Conservation (phyloP, 208 protist genomes). For the Leishmania tarentolae region DNA sequence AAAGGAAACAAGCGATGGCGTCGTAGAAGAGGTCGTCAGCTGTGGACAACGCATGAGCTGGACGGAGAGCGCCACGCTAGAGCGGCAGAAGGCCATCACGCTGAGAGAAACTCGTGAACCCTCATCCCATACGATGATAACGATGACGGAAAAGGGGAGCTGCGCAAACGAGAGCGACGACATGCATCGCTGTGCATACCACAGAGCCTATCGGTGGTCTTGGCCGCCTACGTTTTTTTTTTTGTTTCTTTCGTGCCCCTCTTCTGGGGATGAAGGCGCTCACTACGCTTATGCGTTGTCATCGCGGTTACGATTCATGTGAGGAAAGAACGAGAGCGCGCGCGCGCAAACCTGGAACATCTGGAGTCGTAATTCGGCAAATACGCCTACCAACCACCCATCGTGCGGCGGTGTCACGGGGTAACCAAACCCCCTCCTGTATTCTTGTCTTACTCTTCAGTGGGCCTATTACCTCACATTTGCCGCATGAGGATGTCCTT, state of each 20-base stretch:
- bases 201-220: neutral
- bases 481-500: constrained; percentile 85
- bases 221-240: neutral
- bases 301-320: neutral
- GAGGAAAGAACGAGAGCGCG: constrained; percentile 10
- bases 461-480: constrained; percentile 34
- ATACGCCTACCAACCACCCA: neutral
- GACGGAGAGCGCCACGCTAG: neutral
- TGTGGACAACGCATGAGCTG: neutral
- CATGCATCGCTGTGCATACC: neutral
- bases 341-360: neutral
- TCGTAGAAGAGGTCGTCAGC: neutral
- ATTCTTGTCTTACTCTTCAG: neutral
- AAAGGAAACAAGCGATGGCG: neutral
- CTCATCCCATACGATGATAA: neutral
- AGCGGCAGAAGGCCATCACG: neutral
- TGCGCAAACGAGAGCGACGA: neutral
- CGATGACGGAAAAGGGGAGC: neutral
- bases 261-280: neutral
- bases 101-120: neutral
- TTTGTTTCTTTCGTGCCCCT: neutral
- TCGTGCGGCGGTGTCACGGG: neutral
- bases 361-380: neutral
- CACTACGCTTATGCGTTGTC: neutral
- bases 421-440: neutral